These are phyloP conservation scores for Salix exigua DNA, from an alignment of 345 rosid species.

Conservation along the genomic window DNA sequence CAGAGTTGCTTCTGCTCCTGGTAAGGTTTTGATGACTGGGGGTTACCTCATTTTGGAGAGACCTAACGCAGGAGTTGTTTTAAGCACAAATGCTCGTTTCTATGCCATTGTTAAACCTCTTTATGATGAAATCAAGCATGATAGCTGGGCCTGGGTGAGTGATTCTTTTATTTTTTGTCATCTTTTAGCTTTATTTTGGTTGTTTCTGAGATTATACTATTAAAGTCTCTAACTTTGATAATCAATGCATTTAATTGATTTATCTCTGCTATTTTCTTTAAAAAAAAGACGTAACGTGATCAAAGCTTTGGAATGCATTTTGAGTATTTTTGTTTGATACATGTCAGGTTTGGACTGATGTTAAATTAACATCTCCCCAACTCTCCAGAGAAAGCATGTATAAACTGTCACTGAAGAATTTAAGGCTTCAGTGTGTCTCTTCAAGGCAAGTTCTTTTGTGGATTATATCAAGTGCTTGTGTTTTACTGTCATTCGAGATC, in stretches of 20 bases:
- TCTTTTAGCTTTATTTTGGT: not conserved
- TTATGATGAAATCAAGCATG: conserved; percentile 56
- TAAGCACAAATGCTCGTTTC: conserved; percentile 92
- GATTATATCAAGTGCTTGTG: not conserved
- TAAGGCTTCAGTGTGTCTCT: conserved; percentile 56
- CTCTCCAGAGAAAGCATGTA: conserved; percentile 78
- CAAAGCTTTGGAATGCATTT: not conserved
- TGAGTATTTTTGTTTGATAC: not conserved
- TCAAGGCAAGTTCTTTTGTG: conserved; percentile 51
- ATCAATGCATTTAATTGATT: too few species aligned
- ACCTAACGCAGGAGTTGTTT: conserved; percentile 87
- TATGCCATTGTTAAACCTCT: conserved; percentile 83
- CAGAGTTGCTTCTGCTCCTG: conserved; percentile 97
- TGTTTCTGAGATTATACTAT: not conserved
- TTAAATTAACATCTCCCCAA: conserved; percentile 87
- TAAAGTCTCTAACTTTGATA: not conserved
- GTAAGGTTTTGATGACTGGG: conserved; percentile 93
- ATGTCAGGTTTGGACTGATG: conserved; percentile 74
- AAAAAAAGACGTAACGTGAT: not conserved
- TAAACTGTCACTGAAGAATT: conserved; percentile 62
- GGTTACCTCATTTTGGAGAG: conserved; percentile 90
- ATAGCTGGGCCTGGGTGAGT: conserved; percentile 84
- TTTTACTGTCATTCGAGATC: not conserved
- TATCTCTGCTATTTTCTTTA: not conserved
- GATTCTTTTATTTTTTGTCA: not conserved